A percentile compares a stretch with the other conserved stretches of the same genome.
phyloP scores from a whole-genome alignment of 163 green algal genomes.

The Scenedesmus sp. region DNA sequence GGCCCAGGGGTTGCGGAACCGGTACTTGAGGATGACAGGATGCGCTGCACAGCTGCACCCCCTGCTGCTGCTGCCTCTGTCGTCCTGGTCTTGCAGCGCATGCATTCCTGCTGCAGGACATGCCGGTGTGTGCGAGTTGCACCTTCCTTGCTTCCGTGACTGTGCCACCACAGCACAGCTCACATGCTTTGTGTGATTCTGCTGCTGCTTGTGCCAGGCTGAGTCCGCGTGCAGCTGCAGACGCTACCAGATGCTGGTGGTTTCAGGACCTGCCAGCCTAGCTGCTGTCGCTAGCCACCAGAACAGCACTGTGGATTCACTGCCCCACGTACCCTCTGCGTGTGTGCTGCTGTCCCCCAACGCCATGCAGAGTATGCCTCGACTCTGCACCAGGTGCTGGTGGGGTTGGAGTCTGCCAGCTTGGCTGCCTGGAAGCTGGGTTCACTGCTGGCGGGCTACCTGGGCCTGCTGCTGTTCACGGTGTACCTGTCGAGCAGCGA shows the following conservation, averaged over 20 bases:
- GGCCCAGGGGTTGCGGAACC: too few relatives aligned
- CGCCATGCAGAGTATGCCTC: conserved; percentile 61
- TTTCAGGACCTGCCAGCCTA: conserved; percentile 47
- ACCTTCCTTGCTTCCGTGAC: too few relatives aligned
- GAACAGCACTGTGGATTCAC: not conserved
- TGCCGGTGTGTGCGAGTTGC: too few relatives aligned
- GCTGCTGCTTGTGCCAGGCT: too few relatives aligned
- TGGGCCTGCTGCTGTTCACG: conserved; percentile 64
- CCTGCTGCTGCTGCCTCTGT: not conserved
- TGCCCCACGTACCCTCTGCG: not conserved
- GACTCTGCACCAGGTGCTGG: conserved; percentile 61
- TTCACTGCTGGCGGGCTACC: conserved; percentile 59
- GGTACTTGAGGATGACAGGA: too few relatives aligned
- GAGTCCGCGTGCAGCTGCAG: too few relatives aligned
- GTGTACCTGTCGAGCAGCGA: conserved; percentile 64
- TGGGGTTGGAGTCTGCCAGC: conserved; percentile 52
- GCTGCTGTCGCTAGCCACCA: not conserved
- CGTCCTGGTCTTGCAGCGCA: conserved; percentile 57
- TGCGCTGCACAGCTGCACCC: too few relatives aligned
- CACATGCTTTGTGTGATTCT: too few relatives aligned
- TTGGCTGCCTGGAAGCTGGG: conserved; percentile 40
- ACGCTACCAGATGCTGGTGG: conserved; percentile 54
- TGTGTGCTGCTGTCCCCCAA: not conserved
- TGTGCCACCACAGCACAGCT: too few relatives aligned
- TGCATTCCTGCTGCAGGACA: conserved; percentile 56